Percentiles rank a stretch among this genome's conserved stretches.
Conservation (phyloP, 805 yeast species). For the Ogataea sp. region DNA sequence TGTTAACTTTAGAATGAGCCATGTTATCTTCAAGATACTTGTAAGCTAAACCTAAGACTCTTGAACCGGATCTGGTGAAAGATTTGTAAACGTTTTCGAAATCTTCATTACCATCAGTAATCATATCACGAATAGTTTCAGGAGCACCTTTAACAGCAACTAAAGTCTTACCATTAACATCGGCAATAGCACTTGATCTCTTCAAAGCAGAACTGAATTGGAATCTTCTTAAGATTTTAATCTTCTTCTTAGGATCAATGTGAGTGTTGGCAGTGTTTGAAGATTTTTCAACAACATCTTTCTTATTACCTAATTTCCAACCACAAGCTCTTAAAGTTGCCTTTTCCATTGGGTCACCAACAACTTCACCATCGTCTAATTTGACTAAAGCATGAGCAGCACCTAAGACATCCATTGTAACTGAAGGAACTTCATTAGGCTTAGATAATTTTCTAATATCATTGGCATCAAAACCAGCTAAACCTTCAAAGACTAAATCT, state of each 20-base stretch:
- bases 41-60: slow-evolving; percentile 93
- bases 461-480: slow-evolving; percentile 62
- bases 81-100: slow-evolving; percentile 84
- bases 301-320: slow-evolving; percentile 70
- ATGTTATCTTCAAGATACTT: slow-evolving; percentile 53
- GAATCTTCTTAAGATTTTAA: slow-evolving; percentile 83
- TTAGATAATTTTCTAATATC: slow-evolving; percentile 49
- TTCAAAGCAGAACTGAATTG: slow-evolving; percentile 95
- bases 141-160: slow-evolving; percentile 98
- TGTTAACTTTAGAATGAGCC: slow-evolving; percentile 41
- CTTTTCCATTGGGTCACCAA: slow-evolving; percentile 99
- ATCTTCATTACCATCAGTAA: slow-evolving; percentile 58
- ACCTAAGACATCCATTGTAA: slow-evolving; percentile 70
- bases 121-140: slow-evolving; percentile 81
- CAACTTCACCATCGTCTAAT: slow-evolving; percentile 93
- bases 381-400: slow-evolving; percentile 94
- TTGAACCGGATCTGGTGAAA: slow-evolving; percentile 90
- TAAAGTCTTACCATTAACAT: slow-evolving; percentile 43
- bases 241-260: slow-evolving; percentile 33
- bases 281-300: slow-evolving; percentile 51
- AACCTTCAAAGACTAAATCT: slow-evolving; percentile 91
- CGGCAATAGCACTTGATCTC: slow-evolving; percentile 84
- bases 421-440: slow-evolving; percentile 51
- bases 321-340: slow-evolving; percentile 84
- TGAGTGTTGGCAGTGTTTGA: no score